Evolutionary conservation across 1,139 yeast genomes (phyloP).

Genomic region (Candida frijolesensis): DNA sequence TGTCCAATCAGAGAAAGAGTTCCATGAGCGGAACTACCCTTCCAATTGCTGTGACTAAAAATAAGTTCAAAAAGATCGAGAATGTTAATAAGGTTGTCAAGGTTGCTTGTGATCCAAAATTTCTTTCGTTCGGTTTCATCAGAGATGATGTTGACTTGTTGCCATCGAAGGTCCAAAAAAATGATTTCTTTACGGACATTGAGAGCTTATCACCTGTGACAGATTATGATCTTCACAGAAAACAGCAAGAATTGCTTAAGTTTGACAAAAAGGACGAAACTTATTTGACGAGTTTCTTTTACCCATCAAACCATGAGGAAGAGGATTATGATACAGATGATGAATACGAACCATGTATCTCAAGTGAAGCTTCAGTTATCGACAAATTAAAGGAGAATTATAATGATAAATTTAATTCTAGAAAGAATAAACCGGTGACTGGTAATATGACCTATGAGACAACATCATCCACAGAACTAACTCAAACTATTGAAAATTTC

Average conservation of each 20-base stretch:
- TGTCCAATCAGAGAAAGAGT: slow-evolving; percentile 26
- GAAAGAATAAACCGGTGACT: neutral
- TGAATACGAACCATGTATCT: slow-evolving; percentile 8
- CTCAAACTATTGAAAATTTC: slow-evolving; percentile 15
- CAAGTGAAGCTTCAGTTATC: slow-evolving; percentile 1
- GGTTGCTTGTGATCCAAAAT: slow-evolving; percentile 68
- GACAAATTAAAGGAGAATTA: slow-evolving; percentile 23
- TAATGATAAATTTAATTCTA: slow-evolving; percentile 20
- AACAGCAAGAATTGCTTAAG: slow-evolving; percentile 38
- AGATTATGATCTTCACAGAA: slow-evolving; percentile 26
- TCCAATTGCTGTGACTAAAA: slow-evolving; percentile 29
- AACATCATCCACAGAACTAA: slow-evolving; percentile 13
- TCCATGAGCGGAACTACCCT: slow-evolving; percentile 24
- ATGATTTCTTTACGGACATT: slow-evolving; percentile 50
- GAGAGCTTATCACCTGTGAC: slow-evolving; percentile 50
- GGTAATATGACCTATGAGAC: slow-evolving; percentile 21
- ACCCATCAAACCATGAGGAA: slow-evolving; percentile 20
- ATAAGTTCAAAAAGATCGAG: slow-evolving; percentile 59
- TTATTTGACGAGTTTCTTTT: slow-evolving; percentile 30
- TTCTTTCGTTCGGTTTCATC: slow-evolving; percentile 69
- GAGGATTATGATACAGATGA: slow-evolving; percentile 16
- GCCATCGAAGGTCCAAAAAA: slow-evolving; percentile 50
- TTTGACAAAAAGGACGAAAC: slow-evolving; percentile 19
- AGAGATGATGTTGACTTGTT: slow-evolving; percentile 62
- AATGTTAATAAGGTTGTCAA: slow-evolving; percentile 54